These are phyloP conservation scores for Purpureocillium lavendulum DNA, from an alignment of 2,329 filamentous ascomycete species.

Conservation along the genomic window DNA sequence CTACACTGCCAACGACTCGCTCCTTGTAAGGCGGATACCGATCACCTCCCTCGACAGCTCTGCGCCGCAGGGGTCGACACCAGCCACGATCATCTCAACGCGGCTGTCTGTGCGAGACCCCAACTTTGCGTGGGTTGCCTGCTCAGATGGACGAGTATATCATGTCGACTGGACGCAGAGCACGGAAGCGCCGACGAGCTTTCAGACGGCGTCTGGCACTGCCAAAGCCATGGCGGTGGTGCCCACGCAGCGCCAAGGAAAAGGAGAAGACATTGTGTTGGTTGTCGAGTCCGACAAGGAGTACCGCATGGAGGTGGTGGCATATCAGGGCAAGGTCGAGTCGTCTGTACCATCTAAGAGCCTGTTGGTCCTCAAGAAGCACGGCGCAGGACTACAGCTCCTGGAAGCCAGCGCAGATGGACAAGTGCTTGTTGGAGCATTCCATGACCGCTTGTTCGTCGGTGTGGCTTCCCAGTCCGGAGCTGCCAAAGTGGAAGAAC, in stretches of 20 bases:
- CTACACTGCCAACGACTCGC: conserved; percentile 73
- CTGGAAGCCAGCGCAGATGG: conserved; percentile 46
- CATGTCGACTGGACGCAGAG: conserved; percentile 50
- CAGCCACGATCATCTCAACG: conserved; percentile 32
- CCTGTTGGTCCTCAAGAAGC: conserved; percentile 27
- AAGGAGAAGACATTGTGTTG: conserved; percentile 35
- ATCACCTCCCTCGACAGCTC: conserved; percentile 26
- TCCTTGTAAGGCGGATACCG: conserved; percentile 65
- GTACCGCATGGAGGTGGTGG: conserved; percentile 29
- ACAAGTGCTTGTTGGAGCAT: conserved; percentile 40
- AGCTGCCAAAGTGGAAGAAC: conserved; percentile 13
- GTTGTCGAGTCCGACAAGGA: conserved; percentile 34
- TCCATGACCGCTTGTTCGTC: conserved; percentile 28
- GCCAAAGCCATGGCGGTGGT: conserved; percentile 38
- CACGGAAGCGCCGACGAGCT: conserved; percentile 29
- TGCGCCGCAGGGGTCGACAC: conserved; percentile 12
- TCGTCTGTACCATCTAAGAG: conserved; percentile 20
- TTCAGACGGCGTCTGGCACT: conserved; percentile 32
- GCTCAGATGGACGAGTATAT: conserved; percentile 48
- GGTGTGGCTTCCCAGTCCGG: conserved; percentile 16
- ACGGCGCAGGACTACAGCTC: conserved; percentile 25
- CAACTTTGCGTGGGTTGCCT: conserved; percentile 51
- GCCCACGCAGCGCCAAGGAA: conserved; percentile 24
- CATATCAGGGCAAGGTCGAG: conserved; percentile 30
- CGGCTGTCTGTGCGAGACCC: conserved; percentile 27